These are phyloP conservation scores for Dictyostelium citrinum DNA, from an alignment of 78 protist species.

Conservation along the genomic window DNA sequence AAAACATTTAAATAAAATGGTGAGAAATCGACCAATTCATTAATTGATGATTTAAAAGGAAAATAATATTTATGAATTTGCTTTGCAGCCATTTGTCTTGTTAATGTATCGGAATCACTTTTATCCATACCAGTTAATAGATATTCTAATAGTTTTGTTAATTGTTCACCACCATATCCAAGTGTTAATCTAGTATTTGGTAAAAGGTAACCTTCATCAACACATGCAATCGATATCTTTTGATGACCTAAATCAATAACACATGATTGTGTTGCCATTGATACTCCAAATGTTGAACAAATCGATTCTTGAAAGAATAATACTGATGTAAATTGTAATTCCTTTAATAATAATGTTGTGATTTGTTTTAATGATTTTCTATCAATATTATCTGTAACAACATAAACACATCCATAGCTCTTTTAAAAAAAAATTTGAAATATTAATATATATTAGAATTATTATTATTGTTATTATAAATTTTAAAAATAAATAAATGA, in stretches of 20 bases:
- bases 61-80: constrained; percentile 46
- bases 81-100: not conserved
- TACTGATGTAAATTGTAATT: constrained; percentile 44
- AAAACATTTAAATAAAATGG: constrained; percentile 36
- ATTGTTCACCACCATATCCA: constrained; percentile 23
- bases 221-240: constrained; percentile 32
- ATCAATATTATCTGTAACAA: constrained; percentile 38
- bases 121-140: not conserved
- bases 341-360: not conserved
- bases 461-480: too few relatives aligned
- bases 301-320: constrained; percentile 63
- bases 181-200: constrained; percentile 19
- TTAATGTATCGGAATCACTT: not conserved
- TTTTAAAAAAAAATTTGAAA: not conserved
- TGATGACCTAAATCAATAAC: constrained; percentile 63
- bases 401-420: constrained; percentile 69
- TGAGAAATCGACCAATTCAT: not conserved
- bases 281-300: constrained; percentile 59
- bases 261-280: constrained; percentile 14
- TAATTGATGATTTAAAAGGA: not conserved
- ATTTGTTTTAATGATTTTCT: constrained; percentile 43
- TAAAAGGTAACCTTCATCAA: constrained; percentile 57
- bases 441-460: not conserved
- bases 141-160: constrained; percentile 37
- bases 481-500: not conserved